Evolutionary conservation across 2,329 filamentous ascomycete species (phyloP), one percentile per base, ranked within the genome.

Genomic region (Trichoderma sp.): DNA sequence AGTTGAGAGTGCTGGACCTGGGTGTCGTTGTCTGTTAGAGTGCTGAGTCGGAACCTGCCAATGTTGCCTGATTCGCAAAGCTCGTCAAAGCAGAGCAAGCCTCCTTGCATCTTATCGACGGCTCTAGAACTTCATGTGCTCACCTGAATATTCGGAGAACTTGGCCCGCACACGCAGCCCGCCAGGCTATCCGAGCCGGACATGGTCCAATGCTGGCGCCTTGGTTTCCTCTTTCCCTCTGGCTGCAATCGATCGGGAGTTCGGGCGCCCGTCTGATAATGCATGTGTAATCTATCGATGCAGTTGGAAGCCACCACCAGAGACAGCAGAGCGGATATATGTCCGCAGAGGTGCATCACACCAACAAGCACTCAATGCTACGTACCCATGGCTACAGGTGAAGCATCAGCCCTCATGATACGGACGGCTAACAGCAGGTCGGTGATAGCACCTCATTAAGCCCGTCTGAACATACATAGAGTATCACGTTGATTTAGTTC

Each of bases 291-390:
- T 55, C 21, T 55, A 41, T 54, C 50, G 5, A 39, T 54, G 51
- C 51, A 39, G 34, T 39, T 39, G 3, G 10, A 54, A 34, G 12
- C 51, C 51, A 15, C 19, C 51, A 7, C 14, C 19, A 39, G 52
- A 12, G 21, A n/a, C 28, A 21, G 30, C 19, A 43, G 17, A 24
- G 52, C 52, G 52, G 52, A 17, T 55, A 55, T 41, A 26, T 41
- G 52, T 41, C 52, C 52, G 52, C 30, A 24, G 52, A 41, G 57
- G 39, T 39, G 57, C 34, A 50, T 60, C 57, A 48, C 15, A 52
- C 26, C 48, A 21, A 52, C 26, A 59, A 19, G 12, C 45, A 50
- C 7, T 50, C 21, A 24, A 26, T 48, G 34, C 34, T 39, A n/a
- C n/a, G n/a, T n/a, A 39, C 34, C 34, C 34, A 39, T 39, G 10